Evolutionary conservation across 106 monocot species (phyloP), one percentile per base, ranked within the genome.

Genomic region (Dioscorea zingiberensis): DNA sequence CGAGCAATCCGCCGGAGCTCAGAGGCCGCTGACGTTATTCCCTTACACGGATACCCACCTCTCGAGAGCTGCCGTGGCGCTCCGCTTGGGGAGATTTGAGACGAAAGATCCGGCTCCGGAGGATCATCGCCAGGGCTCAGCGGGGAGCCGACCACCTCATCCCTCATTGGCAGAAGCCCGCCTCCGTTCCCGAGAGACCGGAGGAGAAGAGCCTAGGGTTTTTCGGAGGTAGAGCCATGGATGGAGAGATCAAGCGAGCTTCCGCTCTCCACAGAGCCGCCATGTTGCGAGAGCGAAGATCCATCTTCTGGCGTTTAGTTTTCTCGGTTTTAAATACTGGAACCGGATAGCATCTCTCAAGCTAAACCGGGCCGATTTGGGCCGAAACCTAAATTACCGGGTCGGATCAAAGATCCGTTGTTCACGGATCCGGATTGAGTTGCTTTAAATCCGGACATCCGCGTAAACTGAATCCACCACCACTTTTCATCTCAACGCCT

Each of bases 51-150:
- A 67, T 8, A 78, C 77, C 91, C 95, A 97, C 47, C 63, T 79
- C 14, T 97, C 81, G 15, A 91, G 59, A 9, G 74, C 85, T 0
- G 61, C 69, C 38, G 77, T 80, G 49, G 95, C 91, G 64, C 81
- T 88, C 55, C 85, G 71, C 70, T 81, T 81, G 4, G 85, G 76
- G 44, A 81, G 76, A 3, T n/a, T 85, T 77, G 13, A 95, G 83
- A 62, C 91, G 83, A 59, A 95, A 85, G 59, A 97, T 76, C 51
- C 87, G 74, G 62, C 73, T 81, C 44, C 77, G 51, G 15, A 97
- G n/a, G 74, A 18, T 68, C 76, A 54, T 69, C 83, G 29, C 66
- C 73, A 13, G 58, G 66, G 9, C 22, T 22, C 22, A 19, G n/a
- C 13, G 18, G 57, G 21, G 61, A 28, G 2, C 27, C 30, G 25